Conservation (phyloP, 495 filamentous ascomycete genomes). For the Penicillium subrubescens region DNA sequence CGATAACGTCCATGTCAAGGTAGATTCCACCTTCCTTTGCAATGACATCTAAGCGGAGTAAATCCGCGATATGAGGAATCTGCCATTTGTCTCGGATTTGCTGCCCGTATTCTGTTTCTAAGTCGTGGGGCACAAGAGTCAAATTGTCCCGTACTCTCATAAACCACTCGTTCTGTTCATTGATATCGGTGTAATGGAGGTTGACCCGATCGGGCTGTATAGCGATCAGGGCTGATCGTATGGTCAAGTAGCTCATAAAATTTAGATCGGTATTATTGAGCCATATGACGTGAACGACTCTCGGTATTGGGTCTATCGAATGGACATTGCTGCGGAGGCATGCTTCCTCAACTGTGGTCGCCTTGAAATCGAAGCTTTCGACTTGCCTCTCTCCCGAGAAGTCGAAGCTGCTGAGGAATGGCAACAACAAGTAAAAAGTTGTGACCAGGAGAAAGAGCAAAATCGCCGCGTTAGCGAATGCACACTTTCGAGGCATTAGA, state of each 20-base stretch:
- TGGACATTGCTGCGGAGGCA: not conserved
- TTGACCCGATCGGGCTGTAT: slow-evolving; percentile 42
- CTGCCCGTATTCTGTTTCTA: slow-evolving; percentile 28
- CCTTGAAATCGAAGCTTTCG: slow-evolving; percentile 15
- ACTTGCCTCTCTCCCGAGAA: not conserved
- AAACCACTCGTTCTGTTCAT: slow-evolving; percentile 46
- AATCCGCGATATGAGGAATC: slow-evolving; percentile 47
- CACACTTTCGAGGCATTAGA: not conserved
- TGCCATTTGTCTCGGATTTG: slow-evolving; percentile 36
- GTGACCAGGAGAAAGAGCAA: not conserved
- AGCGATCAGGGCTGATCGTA: slow-evolving; percentile 45
- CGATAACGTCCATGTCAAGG: slow-evolving; percentile 22
- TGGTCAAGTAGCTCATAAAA: slow-evolving; percentile 48
- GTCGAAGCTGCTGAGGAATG: not conserved
- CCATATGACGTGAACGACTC: slow-evolving; percentile 50
- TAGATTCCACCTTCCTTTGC: slow-evolving; percentile 48
- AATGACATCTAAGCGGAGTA: slow-evolving; percentile 44
- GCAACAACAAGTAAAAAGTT: not conserved
- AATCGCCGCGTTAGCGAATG: not conserved
- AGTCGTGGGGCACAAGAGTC: slow-evolving; percentile 44
- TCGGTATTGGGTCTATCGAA: slow-evolving; percentile 41
- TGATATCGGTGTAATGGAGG: slow-evolving; percentile 50
- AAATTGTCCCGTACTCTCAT: slow-evolving; percentile 38
- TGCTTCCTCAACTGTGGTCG: slow-evolving; percentile 3
- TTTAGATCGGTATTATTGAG: slow-evolving; percentile 39